Evolutionary conservation across 768 basidiomycete species (phyloP).

Genomic region (Russula compacta): DNA sequence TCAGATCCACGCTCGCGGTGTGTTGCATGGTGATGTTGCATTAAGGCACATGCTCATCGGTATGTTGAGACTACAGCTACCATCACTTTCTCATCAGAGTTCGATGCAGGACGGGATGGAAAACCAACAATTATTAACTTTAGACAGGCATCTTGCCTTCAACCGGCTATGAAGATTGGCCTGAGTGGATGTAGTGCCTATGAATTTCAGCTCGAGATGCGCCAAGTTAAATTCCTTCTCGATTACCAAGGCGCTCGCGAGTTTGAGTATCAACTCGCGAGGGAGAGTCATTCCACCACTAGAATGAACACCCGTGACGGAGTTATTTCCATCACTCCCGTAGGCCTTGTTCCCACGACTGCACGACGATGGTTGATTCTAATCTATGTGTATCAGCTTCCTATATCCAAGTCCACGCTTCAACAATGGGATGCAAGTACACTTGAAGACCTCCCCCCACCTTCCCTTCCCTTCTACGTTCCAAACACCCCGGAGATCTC

Average conservation of each 20-base stretch:
- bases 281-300: neutral
- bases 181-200: slow-evolving; percentile 31
- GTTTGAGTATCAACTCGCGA: slow-evolving; percentile 11
- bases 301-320: neutral
- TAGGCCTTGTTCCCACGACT: neutral
- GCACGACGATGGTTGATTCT: neutral
- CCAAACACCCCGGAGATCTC: neutral
- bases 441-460: slow-evolving; percentile 3
- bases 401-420: slow-evolving; percentile 9
- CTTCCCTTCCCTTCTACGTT: slow-evolving; percentile 1
- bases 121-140: slow-evolving; percentile 41
- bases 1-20: slow-evolving; percentile 31
- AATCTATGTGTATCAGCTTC: slow-evolving; percentile 2
- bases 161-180: slow-evolving; percentile 26
- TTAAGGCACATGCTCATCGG: slow-evolving; percentile 42
- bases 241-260: slow-evolving; percentile 34
- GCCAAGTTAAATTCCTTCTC: slow-evolving; percentile 47
- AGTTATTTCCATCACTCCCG: neutral
- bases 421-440: slow-evolving; percentile 15
- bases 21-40: slow-evolving; percentile 27
- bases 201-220: slow-evolving; percentile 44
- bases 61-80: neutral
- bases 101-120: slow-evolving; percentile 33
- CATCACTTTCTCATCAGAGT: neutral
- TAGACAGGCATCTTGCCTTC: slow-evolving; percentile 29